These are phyloP conservation scores for Xylaria sp. DNA, from an alignment of 2,329 filamentous ascomycete species.

Conservation along the genomic window DNA sequence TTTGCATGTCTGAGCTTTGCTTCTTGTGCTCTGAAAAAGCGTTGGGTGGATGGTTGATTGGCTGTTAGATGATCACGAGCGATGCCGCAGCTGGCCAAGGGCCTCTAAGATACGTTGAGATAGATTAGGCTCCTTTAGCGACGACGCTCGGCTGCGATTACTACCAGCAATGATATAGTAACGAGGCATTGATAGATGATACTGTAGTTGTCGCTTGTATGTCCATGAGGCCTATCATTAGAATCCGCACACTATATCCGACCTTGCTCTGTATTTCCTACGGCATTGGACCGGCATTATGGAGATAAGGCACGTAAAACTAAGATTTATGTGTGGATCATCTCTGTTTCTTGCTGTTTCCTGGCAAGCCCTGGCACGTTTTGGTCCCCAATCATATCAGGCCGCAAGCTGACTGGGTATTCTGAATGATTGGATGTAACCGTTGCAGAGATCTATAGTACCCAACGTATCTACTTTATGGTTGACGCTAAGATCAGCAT, in stretches of 20 bases:
- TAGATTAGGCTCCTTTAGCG: background rate
- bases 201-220: background rate
- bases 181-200: background rate
- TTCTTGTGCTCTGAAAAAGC: background rate
- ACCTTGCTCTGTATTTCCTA: background rate
- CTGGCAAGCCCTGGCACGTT: background rate
- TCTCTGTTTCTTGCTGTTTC: background rate
- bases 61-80: conserved; percentile 14
- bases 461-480: background rate
- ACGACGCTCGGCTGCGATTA: background rate
- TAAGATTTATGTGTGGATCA: background rate
- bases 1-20: background rate
- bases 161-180: background rate
- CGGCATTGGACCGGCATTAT: background rate
- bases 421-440: background rate
- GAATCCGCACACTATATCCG: background rate
- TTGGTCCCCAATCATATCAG: background rate
- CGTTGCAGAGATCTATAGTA: conserved; percentile 16
- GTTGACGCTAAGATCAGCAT: conserved; percentile 2
- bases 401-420: background rate
- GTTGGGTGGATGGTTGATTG: background rate
- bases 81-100: conserved; percentile 13
- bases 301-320: background rate
- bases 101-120: background rate
- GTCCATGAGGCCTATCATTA: background rate